A percentile compares a stretch with the other conserved stretches of the same genome.
Evolutionary conservation across 176 grass and related monocot species (phyloP).

Genomic region (Eleusine coracana): DNA sequence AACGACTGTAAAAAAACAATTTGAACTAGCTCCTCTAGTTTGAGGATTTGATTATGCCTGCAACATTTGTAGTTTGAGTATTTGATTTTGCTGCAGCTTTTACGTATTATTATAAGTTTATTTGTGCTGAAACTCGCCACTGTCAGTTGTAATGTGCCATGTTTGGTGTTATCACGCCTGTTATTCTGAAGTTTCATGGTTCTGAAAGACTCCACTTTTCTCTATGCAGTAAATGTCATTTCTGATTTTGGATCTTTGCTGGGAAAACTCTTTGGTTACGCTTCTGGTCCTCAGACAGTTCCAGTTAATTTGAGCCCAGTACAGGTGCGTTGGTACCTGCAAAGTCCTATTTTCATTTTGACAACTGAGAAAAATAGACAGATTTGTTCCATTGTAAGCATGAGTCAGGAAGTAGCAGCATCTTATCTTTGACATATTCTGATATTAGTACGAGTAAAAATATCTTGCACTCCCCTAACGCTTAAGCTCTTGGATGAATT

Average conservation of each 20-base stretch:
- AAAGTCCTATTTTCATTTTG: slow-evolving; percentile 12
- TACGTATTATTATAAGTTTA: too few species aligned
- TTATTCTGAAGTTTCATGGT: not conserved
- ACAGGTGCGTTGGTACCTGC: slow-evolving; percentile 46
- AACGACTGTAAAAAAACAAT: not conserved
- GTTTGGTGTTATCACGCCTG: not conserved
- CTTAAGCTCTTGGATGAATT: slow-evolving; percentile 6
- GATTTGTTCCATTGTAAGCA: not conserved
- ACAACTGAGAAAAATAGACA: not conserved
- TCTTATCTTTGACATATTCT: not conserved
- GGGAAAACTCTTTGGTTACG: slow-evolving; percentile 48
- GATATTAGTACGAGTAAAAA: not conserved
- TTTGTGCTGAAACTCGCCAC: too few species aligned
- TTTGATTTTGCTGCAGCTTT: too few species aligned
- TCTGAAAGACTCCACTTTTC: slow-evolving; percentile 12
- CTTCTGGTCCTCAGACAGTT: slow-evolving; percentile 31
- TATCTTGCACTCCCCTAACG: not conserved
- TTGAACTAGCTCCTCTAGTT: not conserved
- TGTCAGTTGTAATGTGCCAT: not conserved
- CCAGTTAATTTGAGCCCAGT: slow-evolving; percentile 53
- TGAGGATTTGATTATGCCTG: not conserved
- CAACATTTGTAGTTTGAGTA: not conserved
- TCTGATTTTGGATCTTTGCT: slow-evolving; percentile 52
- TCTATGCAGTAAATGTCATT: slow-evolving; percentile 57
- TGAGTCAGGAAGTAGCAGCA: not conserved